Conservation (phyloP, 1,139 yeast genomes). For the Magnusiomyces suaveolens region DNA sequence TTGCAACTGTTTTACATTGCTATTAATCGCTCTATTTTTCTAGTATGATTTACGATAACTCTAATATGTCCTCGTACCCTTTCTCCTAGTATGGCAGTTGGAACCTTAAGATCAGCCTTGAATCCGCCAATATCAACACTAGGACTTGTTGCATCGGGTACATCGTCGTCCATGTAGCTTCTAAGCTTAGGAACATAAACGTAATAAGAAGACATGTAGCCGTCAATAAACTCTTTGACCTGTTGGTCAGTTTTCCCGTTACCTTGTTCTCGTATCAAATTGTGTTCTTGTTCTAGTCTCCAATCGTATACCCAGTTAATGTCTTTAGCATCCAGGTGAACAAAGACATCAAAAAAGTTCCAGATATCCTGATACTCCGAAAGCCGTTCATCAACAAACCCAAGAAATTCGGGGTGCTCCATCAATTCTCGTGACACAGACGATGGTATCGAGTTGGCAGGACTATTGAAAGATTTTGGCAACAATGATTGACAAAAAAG, state of each 20-base stretch:
- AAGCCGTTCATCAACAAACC: constrained; percentile 44
- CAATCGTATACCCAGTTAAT: constrained; percentile 61
- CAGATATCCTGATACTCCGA: constrained; percentile 47
- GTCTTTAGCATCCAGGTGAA: constrained; percentile 52
- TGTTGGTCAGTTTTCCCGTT: constrained; percentile 70
- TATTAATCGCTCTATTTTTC: neutral
- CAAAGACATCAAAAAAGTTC: constrained; percentile 48
- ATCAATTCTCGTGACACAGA: constrained; percentile 14
- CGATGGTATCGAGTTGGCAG: constrained; percentile 9
- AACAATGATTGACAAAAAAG: neutral
- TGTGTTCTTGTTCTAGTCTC: constrained; percentile 82
- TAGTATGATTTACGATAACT: neutral
- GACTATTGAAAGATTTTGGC: constrained; percentile 17
- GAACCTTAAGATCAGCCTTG: neutral
- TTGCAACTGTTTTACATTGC: neutral
- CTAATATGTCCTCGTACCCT: neutral
- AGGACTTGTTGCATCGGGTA: neutral
- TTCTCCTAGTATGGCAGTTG: neutral
- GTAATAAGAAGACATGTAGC: constrained; percentile 38
- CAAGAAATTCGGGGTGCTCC: constrained; percentile 30
- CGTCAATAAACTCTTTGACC: constrained; percentile 57
- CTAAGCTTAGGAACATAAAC: neutral
- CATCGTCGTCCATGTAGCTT: neutral
- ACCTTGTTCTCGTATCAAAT: constrained; percentile 45
- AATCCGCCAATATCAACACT: neutral